Conservation (phyloP, 805 yeast genomes). For the Ogataea neopini region DNA sequence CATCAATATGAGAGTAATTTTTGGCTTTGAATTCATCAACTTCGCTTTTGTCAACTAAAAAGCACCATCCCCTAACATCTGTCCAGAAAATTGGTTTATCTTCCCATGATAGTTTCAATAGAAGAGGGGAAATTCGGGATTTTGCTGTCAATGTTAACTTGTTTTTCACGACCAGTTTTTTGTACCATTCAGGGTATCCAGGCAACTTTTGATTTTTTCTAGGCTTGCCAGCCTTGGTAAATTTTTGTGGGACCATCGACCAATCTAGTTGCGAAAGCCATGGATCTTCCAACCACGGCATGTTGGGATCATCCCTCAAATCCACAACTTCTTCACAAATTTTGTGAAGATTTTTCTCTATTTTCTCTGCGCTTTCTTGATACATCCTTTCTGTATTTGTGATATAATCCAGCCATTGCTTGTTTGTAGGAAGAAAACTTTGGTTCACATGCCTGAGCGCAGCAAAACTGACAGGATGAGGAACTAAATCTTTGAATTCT, state of each 20-base stretch:
- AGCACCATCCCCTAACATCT: conserved; percentile 84
- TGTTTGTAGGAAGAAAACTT: conserved; percentile 75
- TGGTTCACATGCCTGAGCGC: conserved; percentile 76
- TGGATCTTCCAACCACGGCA: conserved; percentile 61
- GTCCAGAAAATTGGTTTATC: conserved; percentile 81
- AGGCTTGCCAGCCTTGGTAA: conserved; percentile 70
- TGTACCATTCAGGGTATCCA: conserved; percentile 94
- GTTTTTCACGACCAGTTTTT: conserved; percentile 47
- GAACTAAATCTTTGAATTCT: conserved; percentile 61
- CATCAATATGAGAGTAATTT: conserved; percentile 36
- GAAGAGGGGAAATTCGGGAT: conserved; percentile 72
- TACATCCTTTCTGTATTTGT: conserved; percentile 65
- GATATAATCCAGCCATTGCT: conserved; percentile 73
- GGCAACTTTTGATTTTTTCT: conserved; percentile 76
- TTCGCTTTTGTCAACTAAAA: conserved; percentile 53
- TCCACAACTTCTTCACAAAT: conserved; percentile 62
- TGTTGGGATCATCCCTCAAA: conserved; percentile 43
- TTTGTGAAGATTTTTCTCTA: conserved; percentile 56
- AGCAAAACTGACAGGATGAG: conserved; percentile 94
- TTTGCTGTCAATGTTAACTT: conserved; percentile 62
- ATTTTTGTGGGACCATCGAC: conserved; percentile 60
- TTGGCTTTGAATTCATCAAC: conserved; percentile 36
- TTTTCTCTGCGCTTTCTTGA: conserved; percentile 54
- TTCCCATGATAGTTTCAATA: conserved; percentile 83
- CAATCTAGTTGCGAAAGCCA: conserved; percentile 93